These are phyloP conservation scores for Talaromyces borbonicus DNA, from an alignment of 495 filamentous ascomycete species.

Conservation along the genomic window DNA sequence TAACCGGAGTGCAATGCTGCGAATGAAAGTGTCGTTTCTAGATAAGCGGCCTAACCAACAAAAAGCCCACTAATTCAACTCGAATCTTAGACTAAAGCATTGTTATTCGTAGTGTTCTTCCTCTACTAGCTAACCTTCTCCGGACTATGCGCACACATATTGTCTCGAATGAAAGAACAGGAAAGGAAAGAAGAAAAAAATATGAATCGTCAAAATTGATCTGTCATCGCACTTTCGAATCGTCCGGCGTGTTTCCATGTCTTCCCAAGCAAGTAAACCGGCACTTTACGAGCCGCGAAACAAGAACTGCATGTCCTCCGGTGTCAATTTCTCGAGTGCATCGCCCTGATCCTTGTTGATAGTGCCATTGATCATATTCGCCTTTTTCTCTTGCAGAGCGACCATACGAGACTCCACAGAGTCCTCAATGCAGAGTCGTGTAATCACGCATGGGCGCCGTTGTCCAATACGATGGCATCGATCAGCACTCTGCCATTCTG, in stretches of 20 bases:
- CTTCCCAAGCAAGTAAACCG: neutral
- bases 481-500: conserved; percentile 95
- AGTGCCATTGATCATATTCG: conserved; percentile 88
- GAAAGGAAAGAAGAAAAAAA: neutral
- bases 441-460: conserved; percentile 86
- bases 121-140: no score
- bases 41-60: no score
- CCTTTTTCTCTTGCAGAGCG: conserved; percentile 92
- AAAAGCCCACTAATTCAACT: no score
- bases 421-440: conserved; percentile 87
- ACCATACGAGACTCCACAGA: conserved; percentile 93
- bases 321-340: conserved; percentile 80
- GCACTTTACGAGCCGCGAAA: conserved; percentile 55
- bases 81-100: no score
- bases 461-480: conserved; percentile 96
- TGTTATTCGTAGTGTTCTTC: no score
- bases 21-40: no score
- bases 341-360: conserved; percentile 77
- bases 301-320: conserved; percentile 88
- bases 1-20: no score
- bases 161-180: no score
- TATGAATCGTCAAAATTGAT: neutral
- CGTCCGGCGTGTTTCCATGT: neutral
- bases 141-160: no score
- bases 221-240: no score